These are phyloP conservation scores for Monilinia laxa DNA, from an alignment of 2,329 filamentous ascomycete species.

Conservation along the genomic window DNA sequence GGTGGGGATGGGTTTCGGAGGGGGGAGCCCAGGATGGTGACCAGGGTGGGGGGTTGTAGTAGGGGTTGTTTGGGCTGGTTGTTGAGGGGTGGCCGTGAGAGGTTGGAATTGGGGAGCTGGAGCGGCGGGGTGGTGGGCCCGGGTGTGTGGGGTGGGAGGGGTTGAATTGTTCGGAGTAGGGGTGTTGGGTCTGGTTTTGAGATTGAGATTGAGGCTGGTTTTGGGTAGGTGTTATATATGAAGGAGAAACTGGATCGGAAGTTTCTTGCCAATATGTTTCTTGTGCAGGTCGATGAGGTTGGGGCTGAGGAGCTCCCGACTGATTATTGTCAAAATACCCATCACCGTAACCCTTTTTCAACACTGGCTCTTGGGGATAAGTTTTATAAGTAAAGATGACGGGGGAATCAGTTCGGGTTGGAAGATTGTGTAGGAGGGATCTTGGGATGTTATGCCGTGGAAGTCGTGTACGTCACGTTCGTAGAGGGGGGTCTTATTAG, in stretches of 20 bases:
- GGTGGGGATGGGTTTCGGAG: conserved; percentile 6
- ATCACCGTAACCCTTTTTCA: background rate
- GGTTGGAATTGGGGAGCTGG: conserved; percentile 13
- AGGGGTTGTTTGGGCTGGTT: conserved; percentile 4
- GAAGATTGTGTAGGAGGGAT: background rate
- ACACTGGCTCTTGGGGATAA: background rate
- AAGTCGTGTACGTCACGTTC: background rate
- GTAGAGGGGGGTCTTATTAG: too few species aligned
- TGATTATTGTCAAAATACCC: background rate
- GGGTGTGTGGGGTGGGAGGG: conserved; percentile 1
- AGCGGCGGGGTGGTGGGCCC: conserved; percentile 11
- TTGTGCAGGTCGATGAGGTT: conserved; percentile 23
- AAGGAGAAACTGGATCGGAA: conserved; percentile 22
- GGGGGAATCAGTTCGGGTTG: background rate
- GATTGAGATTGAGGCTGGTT: background rate
- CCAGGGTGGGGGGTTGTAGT: background rate
- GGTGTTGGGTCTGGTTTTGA: background rate
- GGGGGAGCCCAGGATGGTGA: background rate
- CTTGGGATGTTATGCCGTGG: conserved; percentile 7
- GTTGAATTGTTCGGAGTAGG: conserved; percentile 1
- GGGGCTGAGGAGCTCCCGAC: background rate
- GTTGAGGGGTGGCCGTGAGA: background rate
- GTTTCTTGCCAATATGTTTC: conserved; percentile 27
- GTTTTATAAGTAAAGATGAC: background rate
- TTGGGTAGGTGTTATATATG: background rate